Conservation (phyloP, 805 yeast species). For the Pichia insulana region DNA sequence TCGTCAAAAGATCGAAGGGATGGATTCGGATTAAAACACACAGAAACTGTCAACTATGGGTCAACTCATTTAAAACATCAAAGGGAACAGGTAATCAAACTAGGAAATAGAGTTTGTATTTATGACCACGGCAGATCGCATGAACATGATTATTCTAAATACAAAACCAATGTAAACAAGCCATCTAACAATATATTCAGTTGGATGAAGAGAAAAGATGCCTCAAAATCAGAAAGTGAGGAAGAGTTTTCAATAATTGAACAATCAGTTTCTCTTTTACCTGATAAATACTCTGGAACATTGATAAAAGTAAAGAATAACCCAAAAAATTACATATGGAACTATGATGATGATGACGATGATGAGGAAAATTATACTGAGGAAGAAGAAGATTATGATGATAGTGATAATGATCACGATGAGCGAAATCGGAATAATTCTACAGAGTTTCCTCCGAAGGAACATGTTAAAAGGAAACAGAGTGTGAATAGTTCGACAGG, state of each 20-base stretch:
- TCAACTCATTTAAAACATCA: slow-evolving; percentile 17
- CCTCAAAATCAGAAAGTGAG: slow-evolving; percentile 14
- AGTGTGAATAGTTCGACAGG: slow-evolving; percentile 6
- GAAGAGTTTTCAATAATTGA: slow-evolving; percentile 22
- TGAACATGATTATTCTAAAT: slow-evolving; percentile 29
- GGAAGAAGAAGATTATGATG: slow-evolving; percentile 4
- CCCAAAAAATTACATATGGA: slow-evolving; percentile 32
- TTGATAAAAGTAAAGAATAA: slow-evolving; percentile 28
- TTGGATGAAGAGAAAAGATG: slow-evolving; percentile 28
- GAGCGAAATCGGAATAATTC: not conserved
- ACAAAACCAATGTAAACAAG: slow-evolving; percentile 26
- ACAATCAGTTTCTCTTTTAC: slow-evolving; percentile 28
- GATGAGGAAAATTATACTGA: slow-evolving; percentile 14
- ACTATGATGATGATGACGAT: slow-evolving; percentile 31
- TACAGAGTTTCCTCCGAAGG: not conserved
- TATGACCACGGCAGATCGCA: slow-evolving; percentile 26
- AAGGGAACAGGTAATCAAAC: slow-evolving; percentile 19
- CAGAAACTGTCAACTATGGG: slow-evolving; percentile 21
- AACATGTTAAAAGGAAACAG: slow-evolving; percentile 1
- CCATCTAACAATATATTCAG: slow-evolving; percentile 23
- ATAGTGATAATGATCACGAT: not conserved
- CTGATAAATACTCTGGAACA: slow-evolving; percentile 29
- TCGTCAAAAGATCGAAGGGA: slow-evolving; percentile 5
- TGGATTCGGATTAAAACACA: slow-evolving; percentile 17
- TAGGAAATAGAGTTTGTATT: slow-evolving; percentile 24